Evolutionary conservation across 257 asterid genomes (phyloP), one percentile per base, ranked within the genome.

Genomic region (Thymus quinquecostatus): DNA sequence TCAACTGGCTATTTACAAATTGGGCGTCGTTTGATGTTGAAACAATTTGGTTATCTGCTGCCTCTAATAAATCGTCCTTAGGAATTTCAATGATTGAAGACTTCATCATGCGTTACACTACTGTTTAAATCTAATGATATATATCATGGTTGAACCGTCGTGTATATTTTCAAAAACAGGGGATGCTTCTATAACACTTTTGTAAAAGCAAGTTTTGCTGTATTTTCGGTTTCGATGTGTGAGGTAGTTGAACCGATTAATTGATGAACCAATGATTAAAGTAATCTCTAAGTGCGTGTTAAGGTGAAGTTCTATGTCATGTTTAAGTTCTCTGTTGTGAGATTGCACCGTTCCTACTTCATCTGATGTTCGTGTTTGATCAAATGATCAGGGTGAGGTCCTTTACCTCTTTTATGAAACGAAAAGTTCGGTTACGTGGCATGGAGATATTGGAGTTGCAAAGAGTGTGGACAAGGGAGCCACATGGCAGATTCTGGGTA

Each of bases 381-480:
- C 28, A 13, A 70, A 45, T 64, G 69, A 71, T 83, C 86, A 94
- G 99, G 99, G 86, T 49, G 91, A 91, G 77, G 76, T 76, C 69
- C 78, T 94, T 34, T 91, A 88, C 86, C 72, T 94, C 43, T 94
- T 94, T 49, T 89, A 84, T 14, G 97, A 94, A 79, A 86, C 97
- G 14, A 94, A 94, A 83, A 91, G 86, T 72, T 81, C 99, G 27
- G 82, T 89, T 56, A 89, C 97, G 40, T 80, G 76, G 92, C 97
- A 89, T 80, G 99, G 99, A 73, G 99, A 95, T 75, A 95, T 92
- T 64, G 99, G 91, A 78, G 99, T 92, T 82, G 84, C 99, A 45
- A 72, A 70, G 79, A 95, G 98, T 75, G 58, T 43, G 9, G 99
- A 95, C 75, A 78, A 86, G 53, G 99, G 98, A 79, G 96, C 85